Conservation (phyloP, 371 early-diverging fungal species). For the Mycotypha africana region DNA sequence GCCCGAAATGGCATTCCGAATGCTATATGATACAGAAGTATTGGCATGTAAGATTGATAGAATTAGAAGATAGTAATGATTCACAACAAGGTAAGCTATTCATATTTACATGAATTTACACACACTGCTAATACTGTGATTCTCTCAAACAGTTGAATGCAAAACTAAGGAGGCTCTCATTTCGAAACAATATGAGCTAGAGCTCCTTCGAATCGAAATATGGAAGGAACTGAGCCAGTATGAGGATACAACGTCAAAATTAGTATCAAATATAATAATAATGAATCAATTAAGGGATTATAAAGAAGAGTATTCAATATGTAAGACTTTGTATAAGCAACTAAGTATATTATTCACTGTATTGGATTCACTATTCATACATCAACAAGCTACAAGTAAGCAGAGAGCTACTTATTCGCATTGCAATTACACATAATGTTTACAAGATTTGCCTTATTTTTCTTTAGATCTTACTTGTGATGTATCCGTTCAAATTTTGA, state of each 20-base stretch:
- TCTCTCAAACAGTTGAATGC: not conserved
- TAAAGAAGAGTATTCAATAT: constrained; percentile 69
- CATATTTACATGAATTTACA: too few species aligned
- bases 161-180: constrained; percentile 6
- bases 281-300: constrained; percentile 69
- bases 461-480: constrained; percentile 13
- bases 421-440: not conserved
- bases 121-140: not conserved
- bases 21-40: constrained; percentile 93
- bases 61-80: not conserved
- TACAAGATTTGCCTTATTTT: not conserved
- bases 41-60: constrained; percentile 61
- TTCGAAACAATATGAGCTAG: constrained; percentile 24
- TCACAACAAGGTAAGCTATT: not conserved
- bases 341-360: constrained; percentile 82
- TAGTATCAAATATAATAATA: constrained; percentile 83
- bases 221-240: constrained; percentile 81
- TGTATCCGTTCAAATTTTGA: constrained; percentile 2
- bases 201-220: constrained; percentile 72
- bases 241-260: constrained; percentile 86
- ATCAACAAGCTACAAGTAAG: too few species aligned
- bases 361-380: constrained; percentile 49
- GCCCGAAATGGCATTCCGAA: constrained; percentile 90
- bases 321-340: constrained; percentile 75
- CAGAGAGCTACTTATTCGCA: not conserved